A percentile compares a stretch with the other conserved stretches of the same genome.
Conservation (phyloP, 805 yeast genomes). For the Nakazawaea holstii region DNA sequence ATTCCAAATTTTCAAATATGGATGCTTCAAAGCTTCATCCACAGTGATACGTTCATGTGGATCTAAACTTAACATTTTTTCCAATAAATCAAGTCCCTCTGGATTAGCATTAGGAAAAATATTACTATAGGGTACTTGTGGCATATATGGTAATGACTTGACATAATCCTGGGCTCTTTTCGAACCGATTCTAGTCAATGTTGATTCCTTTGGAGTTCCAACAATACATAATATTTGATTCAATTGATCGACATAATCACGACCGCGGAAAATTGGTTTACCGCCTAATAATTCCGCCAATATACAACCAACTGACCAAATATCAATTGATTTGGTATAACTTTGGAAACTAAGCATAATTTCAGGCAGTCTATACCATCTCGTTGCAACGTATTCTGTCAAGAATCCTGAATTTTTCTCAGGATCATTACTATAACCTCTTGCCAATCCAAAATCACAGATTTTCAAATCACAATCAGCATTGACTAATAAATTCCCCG, state of each 20-base stretch:
- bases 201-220: slow-evolving; percentile 86
- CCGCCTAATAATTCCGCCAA: slow-evolving; percentile 92
- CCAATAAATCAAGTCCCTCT: slow-evolving; percentile 74
- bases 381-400: slow-evolving; percentile 96
- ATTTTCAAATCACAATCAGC: slow-evolving; percentile 96
- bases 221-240: slow-evolving; percentile 79
- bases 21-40: slow-evolving; percentile 83
- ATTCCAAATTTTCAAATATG: slow-evolving; percentile 85
- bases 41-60: slow-evolving; percentile 83
- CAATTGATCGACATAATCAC: slow-evolving; percentile 93
- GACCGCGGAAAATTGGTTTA: slow-evolving; percentile 87
- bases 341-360: slow-evolving; percentile 93
- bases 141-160: slow-evolving; percentile 77
- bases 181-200: slow-evolving; percentile 68
- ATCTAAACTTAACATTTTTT: slow-evolving; percentile 78
- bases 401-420: slow-evolving; percentile 87
- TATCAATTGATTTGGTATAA: slow-evolving; percentile 92
- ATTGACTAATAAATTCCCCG: slow-evolving; percentile 87
- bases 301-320: slow-evolving; percentile 98
- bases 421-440: slow-evolving; percentile 81
- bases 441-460: slow-evolving; percentile 94
- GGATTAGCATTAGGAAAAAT: slow-evolving; percentile 86
- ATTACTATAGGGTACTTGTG: slow-evolving; percentile 63
- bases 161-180: slow-evolving; percentile 90
- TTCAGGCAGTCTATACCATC: slow-evolving; percentile 99